Base-by-base conservation (phyloP, 495 filamentous ascomycete genomes). In the Podospora sp. region DNA sequence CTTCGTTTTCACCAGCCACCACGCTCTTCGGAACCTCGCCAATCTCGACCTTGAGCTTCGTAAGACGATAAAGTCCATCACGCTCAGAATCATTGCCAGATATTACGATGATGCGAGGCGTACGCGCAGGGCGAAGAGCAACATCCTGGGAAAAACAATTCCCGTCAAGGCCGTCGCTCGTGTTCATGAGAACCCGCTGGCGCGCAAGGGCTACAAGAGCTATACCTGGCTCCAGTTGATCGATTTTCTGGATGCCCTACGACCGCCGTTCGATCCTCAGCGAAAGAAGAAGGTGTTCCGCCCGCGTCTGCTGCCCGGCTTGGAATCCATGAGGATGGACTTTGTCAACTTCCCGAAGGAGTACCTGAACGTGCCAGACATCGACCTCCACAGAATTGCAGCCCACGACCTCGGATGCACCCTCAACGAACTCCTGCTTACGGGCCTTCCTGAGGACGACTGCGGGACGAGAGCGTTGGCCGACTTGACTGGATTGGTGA, bases 141-240 rank as follows among this genome's bases (percentile, higher is more conserved):
- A 53, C 75, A 2, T 68, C 64, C 14, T 70, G 73, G 21, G 67
- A 68, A 76, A 69, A 36, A 62, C 70, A 7, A 62, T 80, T 40
- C 71, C 62, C 21, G 63, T 83, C 7, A 73, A 66, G 11, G 63
- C 79, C 0, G 65, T 72, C 27, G 73, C 59, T 18, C 78, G 80
- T 12, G 69, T 72, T 20, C 73, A 75, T 58, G 80, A 80, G 40
- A 62, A 73, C 4, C 74, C 65, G 11, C 61, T 80, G 16, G 73
- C 77, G 27, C 77, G 76, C 12, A 71, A 71, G 50, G 82, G 82
- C 12, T 80, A 83, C 56, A 78, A 81, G 16, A 76, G 77, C 61
- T 84, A 84, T 61, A 74, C 78, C 29, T 84, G 82, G 82, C 72
- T 76, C 50, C 82, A 83, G 65, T 60, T 81, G 21, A 65, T 76